A percentile compares a stretch with the other conserved stretches of the same genome.
phyloP scores from a whole-genome alignment of 257 asterid genomes.

The Coffea eugenioides region DNA sequence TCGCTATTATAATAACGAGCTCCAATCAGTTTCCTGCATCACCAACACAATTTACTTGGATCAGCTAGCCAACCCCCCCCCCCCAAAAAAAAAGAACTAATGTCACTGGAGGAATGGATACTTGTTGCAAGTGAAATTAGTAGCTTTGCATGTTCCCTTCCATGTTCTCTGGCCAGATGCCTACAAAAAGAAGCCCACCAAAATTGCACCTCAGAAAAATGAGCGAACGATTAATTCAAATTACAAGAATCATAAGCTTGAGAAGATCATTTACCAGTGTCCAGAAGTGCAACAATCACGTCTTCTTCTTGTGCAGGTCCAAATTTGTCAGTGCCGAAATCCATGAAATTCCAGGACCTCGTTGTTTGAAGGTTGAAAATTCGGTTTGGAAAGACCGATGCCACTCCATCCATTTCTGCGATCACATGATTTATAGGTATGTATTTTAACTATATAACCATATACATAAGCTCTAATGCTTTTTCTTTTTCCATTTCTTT shows the following conservation, averaged over 20 bases:
- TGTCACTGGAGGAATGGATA: neutral
- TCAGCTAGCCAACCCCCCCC: too few relatives aligned
- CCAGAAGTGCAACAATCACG: constrained; percentile 44
- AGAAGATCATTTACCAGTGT: constrained; percentile 23
- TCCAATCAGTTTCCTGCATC: constrained; percentile 6
- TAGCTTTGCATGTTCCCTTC: constrained; percentile 49
- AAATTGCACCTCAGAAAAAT: too few relatives aligned
- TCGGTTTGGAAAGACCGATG: constrained; percentile 43
- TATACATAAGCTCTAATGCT: too few relatives aligned
- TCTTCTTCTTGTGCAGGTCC: constrained; percentile 27
- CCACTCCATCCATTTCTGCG: constrained; percentile 48
- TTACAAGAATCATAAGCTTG: too few relatives aligned
- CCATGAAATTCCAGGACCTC: constrained; percentile 56
- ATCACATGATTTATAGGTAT: too few relatives aligned
- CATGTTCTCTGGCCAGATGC: constrained; percentile 70
- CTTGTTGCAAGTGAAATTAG: constrained; percentile 72
- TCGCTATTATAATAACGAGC: constrained; percentile 8
- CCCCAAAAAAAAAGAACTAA: too few relatives aligned
- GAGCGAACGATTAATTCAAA: too few relatives aligned
- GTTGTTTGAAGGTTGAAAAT: constrained; percentile 42
- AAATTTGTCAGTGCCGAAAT: constrained; percentile 16
- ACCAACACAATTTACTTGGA: neutral
- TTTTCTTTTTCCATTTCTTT: too few relatives aligned
- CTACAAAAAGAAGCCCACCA: neutral
- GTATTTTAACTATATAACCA: too few relatives aligned